A percentile compares a stretch with the other conserved stretches of the same genome.
Evolutionary conservation across 768 basidiomycete genomes (phyloP).

Genomic region (Psilocybe cyanescens): DNA sequence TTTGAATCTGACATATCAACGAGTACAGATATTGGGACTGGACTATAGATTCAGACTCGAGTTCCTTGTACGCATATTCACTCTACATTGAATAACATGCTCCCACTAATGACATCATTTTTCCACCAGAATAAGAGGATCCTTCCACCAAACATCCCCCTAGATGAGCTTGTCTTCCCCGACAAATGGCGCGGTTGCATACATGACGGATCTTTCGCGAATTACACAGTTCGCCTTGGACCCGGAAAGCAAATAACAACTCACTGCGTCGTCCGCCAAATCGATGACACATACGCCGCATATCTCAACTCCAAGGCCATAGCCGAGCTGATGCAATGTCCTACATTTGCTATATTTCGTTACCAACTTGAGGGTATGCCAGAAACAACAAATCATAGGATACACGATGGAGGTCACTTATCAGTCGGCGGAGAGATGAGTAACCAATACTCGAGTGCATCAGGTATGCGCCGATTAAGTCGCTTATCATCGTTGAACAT

Average conservation of each 20-base stretch:
- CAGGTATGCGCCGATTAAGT: too few species aligned
- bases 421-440: slow-evolving; percentile 37
- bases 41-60: slow-evolving; percentile 33
- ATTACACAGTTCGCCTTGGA: slow-evolving; percentile 33
- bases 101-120: too few species aligned
- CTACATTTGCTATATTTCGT: slow-evolving; percentile 36
- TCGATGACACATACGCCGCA: slow-evolving; percentile 27
- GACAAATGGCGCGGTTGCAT: slow-evolving; percentile 29
- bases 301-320: slow-evolving; percentile 27
- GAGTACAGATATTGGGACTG: slow-evolving; percentile 43
- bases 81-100: neutral
- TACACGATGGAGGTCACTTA: slow-evolving; percentile 41
- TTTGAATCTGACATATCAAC: too few species aligned
- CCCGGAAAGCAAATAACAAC: slow-evolving; percentile 35
- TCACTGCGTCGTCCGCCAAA: slow-evolving; percentile 36
- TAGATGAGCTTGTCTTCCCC: slow-evolving; percentile 13
- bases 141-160: slow-evolving; percentile 15
- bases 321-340: slow-evolving; percentile 22
- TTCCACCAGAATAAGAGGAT: too few species aligned
- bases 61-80: slow-evolving; percentile 7
- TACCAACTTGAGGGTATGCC: slow-evolving; percentile 38
- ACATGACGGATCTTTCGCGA: slow-evolving; percentile 36
- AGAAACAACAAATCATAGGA: slow-evolving; percentile 22
- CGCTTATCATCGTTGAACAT: too few species aligned
- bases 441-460: slow-evolving; percentile 36